phyloP scores from a whole-genome alignment of 1,284 basidiomycete species.

The Inonotus hispidus region DNA sequence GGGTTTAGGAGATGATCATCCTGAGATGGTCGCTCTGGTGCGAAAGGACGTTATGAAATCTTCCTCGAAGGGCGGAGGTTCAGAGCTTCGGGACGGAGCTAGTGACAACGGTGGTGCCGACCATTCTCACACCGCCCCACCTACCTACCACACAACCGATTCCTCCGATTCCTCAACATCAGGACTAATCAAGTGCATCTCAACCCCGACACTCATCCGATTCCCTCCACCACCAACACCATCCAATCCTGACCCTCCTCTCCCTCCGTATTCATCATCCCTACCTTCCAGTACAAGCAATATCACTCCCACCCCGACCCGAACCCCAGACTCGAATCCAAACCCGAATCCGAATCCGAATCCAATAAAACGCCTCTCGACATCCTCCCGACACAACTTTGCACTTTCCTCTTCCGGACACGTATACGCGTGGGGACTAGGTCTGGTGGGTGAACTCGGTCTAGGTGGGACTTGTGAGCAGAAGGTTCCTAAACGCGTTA shows the following conservation, averaged over 20 bases:
- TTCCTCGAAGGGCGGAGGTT: no score
- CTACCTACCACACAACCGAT: no score
- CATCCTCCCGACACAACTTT: slow-evolving; percentile 46
- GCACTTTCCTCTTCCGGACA: slow-evolving; percentile 45
- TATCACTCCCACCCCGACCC: not conserved
- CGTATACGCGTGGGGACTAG: slow-evolving; percentile 50
- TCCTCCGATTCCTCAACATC: not conserved
- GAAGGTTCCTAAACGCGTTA: slow-evolving; percentile 18
- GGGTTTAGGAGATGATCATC: slow-evolving; percentile 40
- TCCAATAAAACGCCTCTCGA: slow-evolving; percentile 41
- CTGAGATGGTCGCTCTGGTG: slow-evolving; percentile 33
- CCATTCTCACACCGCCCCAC: no score
- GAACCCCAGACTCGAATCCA: no score
- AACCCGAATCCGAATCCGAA: no score
- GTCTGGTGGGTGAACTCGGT: slow-evolving; percentile 37
- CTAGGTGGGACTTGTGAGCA: slow-evolving; percentile 29
- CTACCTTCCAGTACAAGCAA: not conserved
- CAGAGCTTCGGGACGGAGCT: no score
- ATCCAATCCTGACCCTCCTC: slow-evolving; percentile 36
- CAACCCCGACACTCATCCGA: slow-evolving; percentile 36
- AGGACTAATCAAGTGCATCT: slow-evolving; percentile 20
- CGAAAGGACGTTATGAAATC: no score
- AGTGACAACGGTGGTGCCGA: no score
- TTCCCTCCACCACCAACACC: slow-evolving; percentile 39
- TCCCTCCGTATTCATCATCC: slow-evolving; percentile 24